A percentile compares a stretch with the other conserved stretches of the same genome.
Conservation (phyloP, 2,329 filamentous ascomycete species). For the Pseudogymnoascus sp. region DNA sequence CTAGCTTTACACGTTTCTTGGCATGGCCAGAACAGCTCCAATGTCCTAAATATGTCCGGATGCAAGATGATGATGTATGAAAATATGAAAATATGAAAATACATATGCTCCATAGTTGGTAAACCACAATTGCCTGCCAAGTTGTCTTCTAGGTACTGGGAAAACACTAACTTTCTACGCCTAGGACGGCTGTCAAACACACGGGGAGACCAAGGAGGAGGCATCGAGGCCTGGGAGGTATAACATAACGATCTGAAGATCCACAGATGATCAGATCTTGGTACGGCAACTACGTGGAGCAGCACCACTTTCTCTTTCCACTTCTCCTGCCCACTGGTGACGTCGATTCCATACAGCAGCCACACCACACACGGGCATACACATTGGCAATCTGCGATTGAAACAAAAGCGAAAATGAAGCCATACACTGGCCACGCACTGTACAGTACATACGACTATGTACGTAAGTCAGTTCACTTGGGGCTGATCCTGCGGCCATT, state of each 20-base stretch:
- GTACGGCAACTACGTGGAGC: conserved; percentile 1
- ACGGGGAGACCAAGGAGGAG: background rate
- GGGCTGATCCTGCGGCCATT: background rate
- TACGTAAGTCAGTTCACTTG: background rate
- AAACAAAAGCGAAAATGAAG: conserved; percentile 3
- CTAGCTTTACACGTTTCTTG: background rate
- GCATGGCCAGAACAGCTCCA: background rate
- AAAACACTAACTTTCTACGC: background rate
- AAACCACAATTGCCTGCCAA: background rate
- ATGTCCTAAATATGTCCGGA: background rate
- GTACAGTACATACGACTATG: background rate
- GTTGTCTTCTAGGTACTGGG: background rate
- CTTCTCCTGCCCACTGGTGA: background rate
- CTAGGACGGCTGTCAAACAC: background rate
- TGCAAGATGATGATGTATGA: conserved; percentile 1
- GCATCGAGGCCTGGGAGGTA: no score
- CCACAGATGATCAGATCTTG: conserved; percentile 10
- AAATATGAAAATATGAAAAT: background rate
- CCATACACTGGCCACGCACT: no score
- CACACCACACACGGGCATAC: background rate
- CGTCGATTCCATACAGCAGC: background rate
- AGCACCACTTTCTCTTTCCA: conserved; percentile 8
- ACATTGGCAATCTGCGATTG: background rate
- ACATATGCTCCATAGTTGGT: background rate
- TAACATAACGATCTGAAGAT: no score